Evolutionary conservation across 1,284 basidiomycete species (phyloP), one percentile per base, ranked within the genome.

Genomic region (Ustilago lituana): DNA sequence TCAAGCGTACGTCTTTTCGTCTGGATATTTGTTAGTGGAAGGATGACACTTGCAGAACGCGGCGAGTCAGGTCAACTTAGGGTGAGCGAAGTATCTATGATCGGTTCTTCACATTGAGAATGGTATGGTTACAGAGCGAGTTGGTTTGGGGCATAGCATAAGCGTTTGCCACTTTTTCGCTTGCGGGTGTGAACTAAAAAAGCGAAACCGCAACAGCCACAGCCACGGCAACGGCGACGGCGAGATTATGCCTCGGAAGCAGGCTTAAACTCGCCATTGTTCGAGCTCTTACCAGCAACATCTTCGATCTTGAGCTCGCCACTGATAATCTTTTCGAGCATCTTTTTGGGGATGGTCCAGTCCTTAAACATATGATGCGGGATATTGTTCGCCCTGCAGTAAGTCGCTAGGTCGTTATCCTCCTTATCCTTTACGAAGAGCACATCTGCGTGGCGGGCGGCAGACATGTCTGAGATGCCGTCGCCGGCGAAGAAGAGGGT

Each of bases 401-500:
- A 81, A 9, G 64, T 74, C 39, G 76, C 78, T 14, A 81, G 65
- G 41, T 81, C 78, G 62, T 81, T 81, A 70, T 81, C 79, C 67
- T 79, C 31, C 75, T 79, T 78, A 63, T 81, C 77, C 73, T 81
- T 81, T 43, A 81, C 79, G 35, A 80, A 81, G 39, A 81, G 71
- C 3, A 80, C 76, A 40, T 81, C 79, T 27, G 79, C 79, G 68
- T 81, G 79, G n/a, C 76, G 69, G 1, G 79, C 79, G 12, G 79
- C 79, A 19, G 76, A 78, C 78, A 81, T 81, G 76, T 81, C 79
- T 38, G 78, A 80, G 49, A 81, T 79, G 31, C 79, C 79, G 49
- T 81, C 79, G 43, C 79, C 79, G 43, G 79, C 79, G 43, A 81
- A 81, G 77, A 80, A 79, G 46, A 81, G 68, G 7, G 74, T 69